Percentiles rank a stretch among this genome's conserved stretches.
phyloP scores from a whole-genome alignment of 2,329 filamentous ascomycete genomes.

The Aspergillus piperis region DNA sequence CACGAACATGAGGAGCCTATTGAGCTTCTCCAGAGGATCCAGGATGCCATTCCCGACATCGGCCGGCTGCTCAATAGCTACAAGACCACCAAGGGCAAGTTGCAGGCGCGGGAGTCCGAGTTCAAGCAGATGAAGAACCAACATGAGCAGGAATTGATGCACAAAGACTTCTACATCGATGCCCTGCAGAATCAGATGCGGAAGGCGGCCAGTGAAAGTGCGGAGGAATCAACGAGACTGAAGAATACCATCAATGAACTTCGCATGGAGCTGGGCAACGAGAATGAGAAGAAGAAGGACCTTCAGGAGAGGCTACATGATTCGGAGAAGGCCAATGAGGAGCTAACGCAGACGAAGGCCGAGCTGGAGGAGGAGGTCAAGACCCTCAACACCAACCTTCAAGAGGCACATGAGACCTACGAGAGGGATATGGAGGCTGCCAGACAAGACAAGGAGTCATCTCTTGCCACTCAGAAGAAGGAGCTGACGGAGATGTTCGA shows the following conservation, averaged over 20 bases:
- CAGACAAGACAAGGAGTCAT: slow-evolving; percentile 36
- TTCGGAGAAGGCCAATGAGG: slow-evolving; percentile 47
- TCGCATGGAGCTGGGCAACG: slow-evolving; percentile 51
- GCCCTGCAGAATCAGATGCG: slow-evolving; percentile 54
- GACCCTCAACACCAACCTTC: slow-evolving; percentile 39
- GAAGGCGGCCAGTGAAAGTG: slow-evolving; percentile 52
- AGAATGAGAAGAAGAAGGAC: slow-evolving; percentile 54
- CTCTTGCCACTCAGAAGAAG: slow-evolving; percentile 46
- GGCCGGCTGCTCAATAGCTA: slow-evolving; percentile 48
- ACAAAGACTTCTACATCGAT: slow-evolving; percentile 57
- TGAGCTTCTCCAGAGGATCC: slow-evolving; percentile 47
- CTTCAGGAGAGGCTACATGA: slow-evolving; percentile 50
- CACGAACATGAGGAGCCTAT: slow-evolving; percentile 38
- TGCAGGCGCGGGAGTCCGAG: slow-evolving; percentile 52
- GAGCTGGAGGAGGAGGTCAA: slow-evolving; percentile 47
- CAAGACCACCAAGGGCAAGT: slow-evolving; percentile 53
- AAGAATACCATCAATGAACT: slow-evolving; percentile 51
- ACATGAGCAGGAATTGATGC: slow-evolving; percentile 53
- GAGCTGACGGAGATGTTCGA: slow-evolving; percentile 52
- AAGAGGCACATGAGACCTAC: slow-evolving; percentile 49
- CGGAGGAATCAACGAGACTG: slow-evolving; percentile 48
- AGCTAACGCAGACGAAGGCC: slow-evolving; percentile 47
- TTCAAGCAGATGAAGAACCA: slow-evolving; percentile 52
- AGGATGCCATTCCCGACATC: slow-evolving; percentile 51
- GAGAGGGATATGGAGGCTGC: slow-evolving; percentile 38